These are phyloP conservation scores for Tuber aestivum DNA, from an alignment of 495 filamentous ascomycete species.

Conservation along the genomic window DNA sequence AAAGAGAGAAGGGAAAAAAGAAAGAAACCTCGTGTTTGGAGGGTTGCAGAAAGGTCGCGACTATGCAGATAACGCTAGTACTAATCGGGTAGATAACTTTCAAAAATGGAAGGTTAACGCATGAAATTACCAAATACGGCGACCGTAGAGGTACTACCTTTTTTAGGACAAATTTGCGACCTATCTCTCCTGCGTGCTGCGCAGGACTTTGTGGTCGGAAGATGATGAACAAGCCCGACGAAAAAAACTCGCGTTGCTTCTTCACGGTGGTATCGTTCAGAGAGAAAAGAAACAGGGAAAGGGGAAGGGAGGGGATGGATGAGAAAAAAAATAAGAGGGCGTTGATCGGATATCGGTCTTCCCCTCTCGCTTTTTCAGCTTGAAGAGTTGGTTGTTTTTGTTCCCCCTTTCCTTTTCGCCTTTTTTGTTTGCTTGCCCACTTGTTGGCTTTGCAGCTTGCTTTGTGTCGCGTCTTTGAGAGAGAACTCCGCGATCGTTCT, in stretches of 20 bases:
- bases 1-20: neutral
- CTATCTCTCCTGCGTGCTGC: constrained; percentile 30
- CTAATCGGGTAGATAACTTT: constrained; percentile 37
- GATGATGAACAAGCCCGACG: constrained; percentile 27
- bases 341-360: constrained; percentile 36
- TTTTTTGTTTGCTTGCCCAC: constrained; percentile 12
- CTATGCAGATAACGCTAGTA: constrained; percentile 22
- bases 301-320: constrained; percentile 31
- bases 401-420: constrained; percentile 18
- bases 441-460: constrained; percentile 8
- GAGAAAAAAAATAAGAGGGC: constrained; percentile 32
- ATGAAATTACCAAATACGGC: constrained; percentile 36
- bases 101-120: constrained; percentile 35
- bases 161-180: constrained; percentile 37
- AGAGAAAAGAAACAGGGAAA: constrained; percentile 20
- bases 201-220: constrained; percentile 36
- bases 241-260: constrained; percentile 32
- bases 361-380: constrained; percentile 31
- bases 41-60: neutral
- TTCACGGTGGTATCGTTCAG: constrained; percentile 28
- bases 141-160: constrained; percentile 38
- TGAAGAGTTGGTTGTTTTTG: constrained; percentile 31
- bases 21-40: constrained; percentile 5
- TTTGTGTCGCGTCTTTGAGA: constrained; percentile 35
- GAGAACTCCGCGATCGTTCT: constrained; percentile 34